Base-by-base conservation (phyloP, 116 monocot species). In the Posidonia oceanica region DNA sequence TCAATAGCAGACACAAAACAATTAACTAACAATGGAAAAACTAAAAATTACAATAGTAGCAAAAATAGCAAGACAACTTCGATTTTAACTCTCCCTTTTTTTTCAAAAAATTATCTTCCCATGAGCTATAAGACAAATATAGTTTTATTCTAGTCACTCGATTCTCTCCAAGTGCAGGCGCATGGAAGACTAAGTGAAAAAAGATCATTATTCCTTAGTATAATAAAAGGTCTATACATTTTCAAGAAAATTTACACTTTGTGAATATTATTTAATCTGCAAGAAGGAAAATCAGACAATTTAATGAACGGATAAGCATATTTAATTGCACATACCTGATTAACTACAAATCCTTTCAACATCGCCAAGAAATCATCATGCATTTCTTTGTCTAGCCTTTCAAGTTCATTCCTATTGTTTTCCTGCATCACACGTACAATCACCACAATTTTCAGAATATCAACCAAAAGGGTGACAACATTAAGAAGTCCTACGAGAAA, bases 341-440 rank as follows among this genome's bases (percentile, higher is more conserved):
- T 87, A 61, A 82, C 71, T 67, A 93, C 85, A 85, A 93, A 93
- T 17, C 98, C 98, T 80, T 87, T 87, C 54, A 98, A 75, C 98
- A 98, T 98, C 56, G 63, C 75, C 51, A 86, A 29, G 74, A 98
- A 92, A 81, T 93, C 98, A 60, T 78, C 80, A 53, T 67, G 83
- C 63, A 85, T 93, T 74, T 98, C 93, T 78, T 59, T 90, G 69
- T 90, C 90, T 69, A 98, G 39, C 73, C 98, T 93, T 71, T 89
- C 85, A 68, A 93, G 81, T 74, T 98, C 98, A 80, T 37, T 83
- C 56, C 67, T 82, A 70, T 98, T 98, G 71, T 92, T 93, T 77
- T 93, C 93, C 98, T 98, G 85, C 77, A 81, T 51, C 70, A 70
- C 11, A 10, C n/a, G 13, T 0, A 39, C 7, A 1, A 51, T 67